Evolutionary conservation across 148 eudicot species (phyloP).

Genomic region (Amaranthus hypochondriacus): DNA sequence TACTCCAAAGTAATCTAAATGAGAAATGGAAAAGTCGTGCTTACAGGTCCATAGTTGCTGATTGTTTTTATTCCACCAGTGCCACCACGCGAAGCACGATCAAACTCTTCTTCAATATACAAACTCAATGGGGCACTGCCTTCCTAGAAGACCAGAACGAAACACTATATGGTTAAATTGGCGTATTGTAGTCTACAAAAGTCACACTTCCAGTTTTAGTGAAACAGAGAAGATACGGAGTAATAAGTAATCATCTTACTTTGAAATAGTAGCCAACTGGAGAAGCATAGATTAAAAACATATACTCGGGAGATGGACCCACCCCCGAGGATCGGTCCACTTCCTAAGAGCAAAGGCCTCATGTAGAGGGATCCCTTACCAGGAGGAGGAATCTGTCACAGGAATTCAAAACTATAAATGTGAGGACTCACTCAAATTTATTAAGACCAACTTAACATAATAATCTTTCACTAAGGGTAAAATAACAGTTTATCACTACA

Average conservation of each 20-base stretch:
- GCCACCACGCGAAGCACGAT: conserved; percentile 89
- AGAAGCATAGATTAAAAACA: conserved; percentile 80
- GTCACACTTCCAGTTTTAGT: too few relatives aligned
- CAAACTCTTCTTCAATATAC: conserved; percentile 67
- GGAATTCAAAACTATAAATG: not conserved
- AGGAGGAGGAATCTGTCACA: conserved; percentile 77
- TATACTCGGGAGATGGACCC: conserved; percentile 79
- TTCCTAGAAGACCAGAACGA: conserved; percentile 37
- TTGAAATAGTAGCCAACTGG: conserved; percentile 92
- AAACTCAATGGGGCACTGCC: conserved; percentile 69
- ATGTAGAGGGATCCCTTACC: conserved; percentile 90
- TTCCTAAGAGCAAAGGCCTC: conserved; percentile 89
- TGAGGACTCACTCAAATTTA: not conserved
- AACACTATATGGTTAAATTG: not conserved
- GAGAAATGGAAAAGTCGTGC: not conserved
- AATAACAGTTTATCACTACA: not conserved
- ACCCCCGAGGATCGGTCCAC: conserved; percentile 69
- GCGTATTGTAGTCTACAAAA: not conserved
- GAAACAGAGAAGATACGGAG: too few relatives aligned
- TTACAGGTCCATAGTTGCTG: conserved; percentile 85
- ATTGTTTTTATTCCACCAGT: conserved; percentile 89
- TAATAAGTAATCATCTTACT: conserved; percentile 26
- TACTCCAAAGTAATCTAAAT: not conserved
- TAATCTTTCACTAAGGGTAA: not conserved
- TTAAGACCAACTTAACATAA: not conserved